A percentile compares a stretch with the other conserved stretches of the same genome.
phyloP scores from a whole-genome alignment of 2,329 filamentous ascomycete genomes.

The Nemania sp. region DNA sequence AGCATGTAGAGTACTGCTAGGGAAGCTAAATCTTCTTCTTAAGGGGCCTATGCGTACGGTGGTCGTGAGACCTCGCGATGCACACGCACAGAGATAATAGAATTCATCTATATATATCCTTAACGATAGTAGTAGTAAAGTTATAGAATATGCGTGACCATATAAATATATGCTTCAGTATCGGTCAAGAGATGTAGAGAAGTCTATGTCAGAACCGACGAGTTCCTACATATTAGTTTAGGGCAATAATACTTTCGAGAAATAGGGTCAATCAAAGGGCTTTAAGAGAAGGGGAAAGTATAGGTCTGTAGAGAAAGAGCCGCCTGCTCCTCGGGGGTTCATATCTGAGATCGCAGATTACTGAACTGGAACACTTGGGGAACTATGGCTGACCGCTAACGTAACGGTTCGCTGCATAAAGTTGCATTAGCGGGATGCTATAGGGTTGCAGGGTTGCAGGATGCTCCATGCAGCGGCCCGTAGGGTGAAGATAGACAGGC shows the following conservation, averaged over 20 bases:
- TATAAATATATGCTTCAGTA: background rate
- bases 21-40: no score
- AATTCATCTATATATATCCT: no score
- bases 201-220: no score
- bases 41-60: no score
- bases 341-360: background rate
- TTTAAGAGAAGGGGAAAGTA: background rate
- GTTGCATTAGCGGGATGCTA: background rate
- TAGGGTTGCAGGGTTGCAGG: conserved; percentile 2
- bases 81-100: no score
- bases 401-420: no score
- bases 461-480: conserved; percentile 8
- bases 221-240: background rate
- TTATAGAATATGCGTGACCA: no score
- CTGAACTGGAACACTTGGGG: no score
- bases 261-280: background rate
- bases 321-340: background rate
- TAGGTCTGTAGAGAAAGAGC: background rate
- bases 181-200: background rate
- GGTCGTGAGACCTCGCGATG: no score
- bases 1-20: no score
- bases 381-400: no score
- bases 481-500: conserved; percentile 5
- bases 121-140: no score
- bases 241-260: background rate